Conservation (phyloP, 345 rosid genomes). For the Gossypium australe region DNA sequence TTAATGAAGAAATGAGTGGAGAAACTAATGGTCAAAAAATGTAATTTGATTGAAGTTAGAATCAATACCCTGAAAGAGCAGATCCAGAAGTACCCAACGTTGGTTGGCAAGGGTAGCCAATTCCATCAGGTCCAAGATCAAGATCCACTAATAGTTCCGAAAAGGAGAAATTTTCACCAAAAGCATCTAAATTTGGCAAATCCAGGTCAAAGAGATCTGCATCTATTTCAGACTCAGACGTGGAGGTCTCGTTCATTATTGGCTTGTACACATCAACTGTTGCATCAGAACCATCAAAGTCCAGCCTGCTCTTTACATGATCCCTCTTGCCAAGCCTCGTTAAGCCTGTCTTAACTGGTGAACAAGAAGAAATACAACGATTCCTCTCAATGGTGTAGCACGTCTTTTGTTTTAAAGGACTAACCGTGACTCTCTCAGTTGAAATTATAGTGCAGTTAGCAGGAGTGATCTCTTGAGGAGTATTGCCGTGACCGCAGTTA, state of each 20-base stretch:
- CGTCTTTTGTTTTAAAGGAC: conserved; percentile 58
- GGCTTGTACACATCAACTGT: conserved; percentile 32
- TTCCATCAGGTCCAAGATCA: conserved; percentile 52
- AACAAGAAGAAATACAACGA: conserved; percentile 62
- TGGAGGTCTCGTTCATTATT: conserved; percentile 27
- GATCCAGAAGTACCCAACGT: conserved; percentile 18
- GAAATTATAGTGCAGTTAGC: conserved; percentile 63
- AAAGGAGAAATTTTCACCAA: conserved; percentile 59
- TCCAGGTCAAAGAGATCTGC: conserved; percentile 56
- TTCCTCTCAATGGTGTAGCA: conserved; percentile 73
- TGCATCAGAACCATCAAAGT: conserved; percentile 63
- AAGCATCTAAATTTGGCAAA: conserved; percentile 54
- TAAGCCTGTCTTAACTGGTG: conserved; percentile 49
- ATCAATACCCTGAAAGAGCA: conserved; percentile 39
- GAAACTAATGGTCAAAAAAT: not conserved
- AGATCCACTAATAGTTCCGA: conserved; percentile 67
- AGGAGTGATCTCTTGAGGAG: conserved; percentile 47
- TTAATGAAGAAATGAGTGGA: not conserved
- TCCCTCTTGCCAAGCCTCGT: conserved; percentile 51
- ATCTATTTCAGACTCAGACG: conserved; percentile 63
- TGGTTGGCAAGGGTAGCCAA: conserved; percentile 36
- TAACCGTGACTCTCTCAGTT: conserved; percentile 54
- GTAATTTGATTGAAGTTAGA: conserved; percentile 5
- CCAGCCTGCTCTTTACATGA: conserved; percentile 78
- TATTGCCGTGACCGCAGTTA: conserved; percentile 29